These are phyloP conservation scores for Russula olivacea DNA, from an alignment of 768 basidiomycete species.

Conservation along the genomic window DNA sequence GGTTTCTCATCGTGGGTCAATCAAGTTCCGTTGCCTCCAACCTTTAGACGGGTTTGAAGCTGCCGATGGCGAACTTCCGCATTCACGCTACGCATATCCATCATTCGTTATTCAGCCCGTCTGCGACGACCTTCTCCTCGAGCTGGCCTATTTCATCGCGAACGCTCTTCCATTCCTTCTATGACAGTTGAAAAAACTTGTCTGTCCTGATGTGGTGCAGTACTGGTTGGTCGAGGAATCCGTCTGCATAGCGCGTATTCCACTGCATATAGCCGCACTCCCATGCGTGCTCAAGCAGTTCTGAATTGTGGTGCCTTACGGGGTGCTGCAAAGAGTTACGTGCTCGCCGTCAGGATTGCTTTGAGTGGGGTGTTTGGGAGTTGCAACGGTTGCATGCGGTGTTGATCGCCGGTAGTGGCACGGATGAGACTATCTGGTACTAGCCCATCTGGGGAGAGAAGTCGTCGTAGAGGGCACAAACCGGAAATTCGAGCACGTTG, in stretches of 20 bases:
- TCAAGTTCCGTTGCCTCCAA: slow-evolving; percentile 10
- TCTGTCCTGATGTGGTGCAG: not conserved
- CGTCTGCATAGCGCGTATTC: not conserved
- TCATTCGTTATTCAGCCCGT: slow-evolving; percentile 2
- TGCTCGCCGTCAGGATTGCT: slow-evolving; percentile 18
- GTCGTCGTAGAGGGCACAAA: slow-evolving; percentile 5
- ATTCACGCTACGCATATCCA: not conserved
- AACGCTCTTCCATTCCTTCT: slow-evolving; percentile 13
- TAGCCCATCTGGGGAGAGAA: slow-evolving; percentile 1
- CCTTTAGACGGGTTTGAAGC: slow-evolving; percentile 11
- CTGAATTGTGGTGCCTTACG: slow-evolving; percentile 14
- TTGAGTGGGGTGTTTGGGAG: slow-evolving; percentile 6
- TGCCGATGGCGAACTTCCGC: slow-evolving; percentile 16
- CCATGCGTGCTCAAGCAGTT: not conserved
- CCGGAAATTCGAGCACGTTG: slow-evolving; percentile 4
- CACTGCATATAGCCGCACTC: slow-evolving; percentile 13
- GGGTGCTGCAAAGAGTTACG: slow-evolving; percentile 23
- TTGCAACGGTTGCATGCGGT: slow-evolving; percentile 15
- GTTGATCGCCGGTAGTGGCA: slow-evolving; percentile 3
- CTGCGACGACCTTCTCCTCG: slow-evolving; percentile 21
- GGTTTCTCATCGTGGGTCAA: slow-evolving; percentile 1
- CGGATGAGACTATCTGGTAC: slow-evolving; percentile 8
- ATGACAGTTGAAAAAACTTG: not conserved
- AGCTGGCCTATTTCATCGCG: slow-evolving; percentile 2
- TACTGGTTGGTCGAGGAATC: slow-evolving; percentile 4